Evolutionary conservation across 305 asterid genomes (phyloP).

Genomic region (Solanum hybrid): DNA sequence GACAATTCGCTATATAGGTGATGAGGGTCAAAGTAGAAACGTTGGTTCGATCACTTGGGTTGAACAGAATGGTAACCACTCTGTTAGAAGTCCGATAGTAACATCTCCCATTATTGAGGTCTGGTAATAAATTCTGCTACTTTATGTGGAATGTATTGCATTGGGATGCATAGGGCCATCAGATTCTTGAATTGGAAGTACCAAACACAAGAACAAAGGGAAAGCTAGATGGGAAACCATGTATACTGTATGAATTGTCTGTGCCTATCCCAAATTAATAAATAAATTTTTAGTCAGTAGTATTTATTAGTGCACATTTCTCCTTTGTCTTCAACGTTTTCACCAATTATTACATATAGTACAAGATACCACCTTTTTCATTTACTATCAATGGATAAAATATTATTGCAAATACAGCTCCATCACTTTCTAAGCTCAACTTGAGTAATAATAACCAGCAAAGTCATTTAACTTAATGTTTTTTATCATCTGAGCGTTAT

Average conservation of each 20-base stretch:
- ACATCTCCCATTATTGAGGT: neutral
- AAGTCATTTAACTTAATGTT: neutral
- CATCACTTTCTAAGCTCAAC: no score
- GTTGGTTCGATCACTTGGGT: constrained; percentile 14
- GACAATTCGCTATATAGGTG: constrained; percentile 5
- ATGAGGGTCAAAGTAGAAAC: neutral
- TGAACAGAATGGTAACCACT: neutral
- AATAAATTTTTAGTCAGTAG: neutral
- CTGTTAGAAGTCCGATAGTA: constrained; percentile 14
- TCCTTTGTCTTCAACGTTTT: neutral
- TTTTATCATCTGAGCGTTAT: no score
- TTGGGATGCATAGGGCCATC: neutral
- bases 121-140: neutral
- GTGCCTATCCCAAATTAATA: neutral
- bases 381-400: neutral
- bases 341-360: neutral
- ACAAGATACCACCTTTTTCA: neutral
- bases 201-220: neutral
- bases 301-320: neutral
- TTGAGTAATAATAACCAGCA: neutral
- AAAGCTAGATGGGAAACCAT: neutral
- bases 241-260: neutral
- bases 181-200: neutral
- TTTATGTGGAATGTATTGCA: neutral
- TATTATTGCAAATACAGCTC: neutral